These are phyloP conservation scores for Acer negundo DNA, from an alignment of 345 rosid genomes.

Conservation along the genomic window DNA sequence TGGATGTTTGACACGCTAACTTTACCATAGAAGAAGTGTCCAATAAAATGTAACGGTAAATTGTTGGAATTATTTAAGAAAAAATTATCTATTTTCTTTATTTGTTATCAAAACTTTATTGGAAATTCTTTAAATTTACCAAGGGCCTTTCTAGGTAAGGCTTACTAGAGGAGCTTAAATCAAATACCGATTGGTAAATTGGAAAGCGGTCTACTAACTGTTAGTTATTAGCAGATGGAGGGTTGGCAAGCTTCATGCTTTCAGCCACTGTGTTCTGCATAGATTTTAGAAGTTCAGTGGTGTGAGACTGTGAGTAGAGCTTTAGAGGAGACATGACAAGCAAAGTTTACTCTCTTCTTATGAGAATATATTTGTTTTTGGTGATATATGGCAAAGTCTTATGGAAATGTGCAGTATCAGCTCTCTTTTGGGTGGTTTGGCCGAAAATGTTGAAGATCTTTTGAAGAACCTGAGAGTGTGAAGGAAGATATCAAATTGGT, in stretches of 20 bases:
- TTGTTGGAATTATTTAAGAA: background rate
- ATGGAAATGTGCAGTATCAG: background rate
- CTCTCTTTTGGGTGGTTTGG: too few species aligned
- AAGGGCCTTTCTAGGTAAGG: background rate
- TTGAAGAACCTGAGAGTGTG: background rate
- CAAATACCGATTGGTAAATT: background rate
- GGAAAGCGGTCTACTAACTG: background rate
- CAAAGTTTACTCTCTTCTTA: background rate
- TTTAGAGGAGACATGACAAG: background rate
- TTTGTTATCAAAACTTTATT: background rate
- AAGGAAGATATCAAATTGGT: background rate
- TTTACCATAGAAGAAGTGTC: background rate
- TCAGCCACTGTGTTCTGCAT: background rate
- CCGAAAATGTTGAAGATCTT: background rate
- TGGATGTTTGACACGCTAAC: background rate
- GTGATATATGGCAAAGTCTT: background rate
- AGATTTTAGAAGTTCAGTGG: background rate
- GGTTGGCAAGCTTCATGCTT: background rate
- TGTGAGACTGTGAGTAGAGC: background rate
- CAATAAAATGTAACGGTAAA: background rate
- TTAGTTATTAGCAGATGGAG: background rate
- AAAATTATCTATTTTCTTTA: background rate
- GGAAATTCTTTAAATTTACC: too few species aligned
- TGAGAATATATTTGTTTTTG: background rate
- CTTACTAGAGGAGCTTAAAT: too few species aligned